Evolutionary conservation across 139 green algal genomes (phyloP).

Genomic region (Spirogloea muscicola): DNA sequence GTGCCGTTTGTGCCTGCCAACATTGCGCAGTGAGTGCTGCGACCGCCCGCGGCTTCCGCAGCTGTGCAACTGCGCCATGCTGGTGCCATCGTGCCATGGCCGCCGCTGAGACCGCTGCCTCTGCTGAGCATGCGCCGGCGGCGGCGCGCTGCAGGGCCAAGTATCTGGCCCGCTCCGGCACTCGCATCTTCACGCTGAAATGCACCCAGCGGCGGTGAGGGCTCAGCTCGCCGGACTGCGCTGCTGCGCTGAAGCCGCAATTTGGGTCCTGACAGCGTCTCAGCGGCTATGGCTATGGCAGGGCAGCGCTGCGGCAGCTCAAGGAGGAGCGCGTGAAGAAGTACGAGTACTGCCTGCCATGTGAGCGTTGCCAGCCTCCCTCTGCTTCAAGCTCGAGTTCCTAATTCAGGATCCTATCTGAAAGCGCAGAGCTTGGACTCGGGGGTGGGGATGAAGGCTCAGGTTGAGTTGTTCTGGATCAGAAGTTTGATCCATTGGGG

Average conservation of each 20-base stretch:
- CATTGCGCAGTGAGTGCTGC: not conserved
- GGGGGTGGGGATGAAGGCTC: not conserved
- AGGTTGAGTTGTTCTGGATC: too few relatives aligned
- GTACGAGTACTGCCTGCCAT: constrained; percentile 46
- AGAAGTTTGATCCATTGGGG: too few relatives aligned
- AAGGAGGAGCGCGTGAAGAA: constrained; percentile 39
- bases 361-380: constrained; percentile 6
- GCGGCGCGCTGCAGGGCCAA: not conserved
- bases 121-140: not conserved
- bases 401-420: not conserved
- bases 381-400: not conserved
- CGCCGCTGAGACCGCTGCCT: not conserved
- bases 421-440: too few relatives aligned
- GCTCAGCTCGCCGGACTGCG: too few relatives aligned
- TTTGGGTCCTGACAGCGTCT: not conserved
- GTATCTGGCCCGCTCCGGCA: not conserved
- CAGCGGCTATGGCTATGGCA: not conserved
- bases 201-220: constrained; percentile 36
- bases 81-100: not conserved
- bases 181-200: constrained; percentile 38
- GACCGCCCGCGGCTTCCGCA: too few relatives aligned
- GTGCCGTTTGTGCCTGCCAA: constrained; percentile 10
- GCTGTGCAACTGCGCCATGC: not conserved
- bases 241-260: not conserved
- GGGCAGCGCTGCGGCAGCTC: constrained; percentile 26